Percentiles rank a stretch among this genome's conserved stretches.
These are phyloP conservation scores for Colletotrichum incanum DNA, from an alignment of 2,329 filamentous ascomycete genomes.

Conservation along the genomic window DNA sequence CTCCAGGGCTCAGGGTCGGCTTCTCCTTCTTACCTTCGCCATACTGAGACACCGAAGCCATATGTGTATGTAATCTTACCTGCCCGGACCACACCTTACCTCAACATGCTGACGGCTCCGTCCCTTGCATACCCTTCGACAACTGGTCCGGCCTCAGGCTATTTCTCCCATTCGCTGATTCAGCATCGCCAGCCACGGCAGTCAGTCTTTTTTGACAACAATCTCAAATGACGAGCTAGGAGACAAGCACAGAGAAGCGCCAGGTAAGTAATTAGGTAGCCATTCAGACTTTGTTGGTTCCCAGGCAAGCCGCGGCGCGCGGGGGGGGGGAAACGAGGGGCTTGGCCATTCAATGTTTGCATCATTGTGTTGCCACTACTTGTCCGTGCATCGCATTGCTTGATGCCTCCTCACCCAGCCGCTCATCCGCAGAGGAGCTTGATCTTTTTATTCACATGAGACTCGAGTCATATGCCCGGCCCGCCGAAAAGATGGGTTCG, in stretches of 20 bases:
- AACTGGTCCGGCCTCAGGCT: neutral
- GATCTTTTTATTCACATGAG: neutral
- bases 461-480: conserved; percentile 14
- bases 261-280: neutral
- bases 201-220: neutral
- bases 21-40: neutral
- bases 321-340: neutral
- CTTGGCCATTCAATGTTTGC: conserved; percentile 10
- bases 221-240: neutral
- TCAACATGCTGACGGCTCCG: neutral
- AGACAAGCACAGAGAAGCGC: neutral
- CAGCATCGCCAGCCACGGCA: neutral
- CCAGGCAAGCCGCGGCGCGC: neutral
- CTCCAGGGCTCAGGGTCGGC: neutral
- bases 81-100: conserved; percentile 23
- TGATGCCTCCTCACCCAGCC: neutral
- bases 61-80: neutral
- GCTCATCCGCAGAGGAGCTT: neutral
- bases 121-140: neutral
- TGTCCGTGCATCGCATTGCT: conserved; percentile 23
- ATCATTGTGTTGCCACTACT: conserved; percentile 29
- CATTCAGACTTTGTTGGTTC: conserved; percentile 8
- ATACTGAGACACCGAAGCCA: neutral
- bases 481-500: conserved; percentile 6
- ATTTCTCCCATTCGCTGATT: neutral